Evolutionary conservation across 1,139 yeast species (phyloP).

Genomic region (Pichia sp.): DNA sequence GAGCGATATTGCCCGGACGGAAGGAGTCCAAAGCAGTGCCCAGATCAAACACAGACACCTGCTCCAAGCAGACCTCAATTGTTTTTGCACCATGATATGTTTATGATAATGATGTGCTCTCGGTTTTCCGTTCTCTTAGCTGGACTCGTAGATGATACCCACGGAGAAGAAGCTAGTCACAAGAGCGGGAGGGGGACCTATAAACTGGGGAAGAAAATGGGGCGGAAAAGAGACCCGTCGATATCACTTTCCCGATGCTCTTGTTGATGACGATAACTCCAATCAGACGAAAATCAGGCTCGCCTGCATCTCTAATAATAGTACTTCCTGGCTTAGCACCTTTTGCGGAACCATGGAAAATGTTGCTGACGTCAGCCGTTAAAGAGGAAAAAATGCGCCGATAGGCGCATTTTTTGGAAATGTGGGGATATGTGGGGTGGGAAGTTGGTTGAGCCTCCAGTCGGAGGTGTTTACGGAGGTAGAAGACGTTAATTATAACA

Average conservation of each 20-base stretch:
- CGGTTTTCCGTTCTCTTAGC: not conserved
- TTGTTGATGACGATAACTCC: not conserved
- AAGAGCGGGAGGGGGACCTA: not conserved
- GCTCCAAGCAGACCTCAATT: not conserved
- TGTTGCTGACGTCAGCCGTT: not conserved
- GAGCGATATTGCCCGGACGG: constrained; percentile 15
- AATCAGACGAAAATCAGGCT: not conserved
- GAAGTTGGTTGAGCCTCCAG: not conserved
- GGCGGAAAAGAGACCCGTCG: not conserved
- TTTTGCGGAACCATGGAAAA: not conserved
- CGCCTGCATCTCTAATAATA: not conserved
- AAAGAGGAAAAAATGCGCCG: not conserved
- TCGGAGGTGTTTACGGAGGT: not conserved
- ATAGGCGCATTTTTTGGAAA: not conserved
- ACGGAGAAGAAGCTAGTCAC: not conserved
- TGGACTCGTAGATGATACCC: not conserved
- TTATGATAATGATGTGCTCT: not conserved
- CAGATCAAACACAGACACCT: not conserved
- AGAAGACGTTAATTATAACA: not conserved
- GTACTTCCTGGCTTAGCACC: not conserved
- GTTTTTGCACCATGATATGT: not conserved
- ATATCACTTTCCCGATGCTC: not conserved
- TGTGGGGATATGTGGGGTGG: no score
- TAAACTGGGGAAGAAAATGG: not conserved
- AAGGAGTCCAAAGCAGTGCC: not conserved